A percentile compares a stretch with the other conserved stretches of the same genome.
Evolutionary conservation across 2,329 filamentous ascomycete species (phyloP).

Genomic region (Herpotrichia juniperi): DNA sequence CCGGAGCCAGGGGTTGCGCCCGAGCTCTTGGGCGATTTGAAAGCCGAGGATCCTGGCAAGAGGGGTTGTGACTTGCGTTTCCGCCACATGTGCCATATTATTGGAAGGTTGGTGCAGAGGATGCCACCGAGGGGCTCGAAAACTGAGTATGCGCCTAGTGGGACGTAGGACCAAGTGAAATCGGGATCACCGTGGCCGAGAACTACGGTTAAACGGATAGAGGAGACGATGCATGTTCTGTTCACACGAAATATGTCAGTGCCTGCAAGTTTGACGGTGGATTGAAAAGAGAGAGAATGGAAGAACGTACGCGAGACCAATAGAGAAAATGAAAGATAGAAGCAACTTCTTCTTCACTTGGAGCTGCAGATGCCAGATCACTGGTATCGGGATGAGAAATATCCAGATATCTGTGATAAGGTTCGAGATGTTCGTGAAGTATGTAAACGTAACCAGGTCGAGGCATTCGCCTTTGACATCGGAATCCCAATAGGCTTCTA

Average conservation of each 20-base stretch:
- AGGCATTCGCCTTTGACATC: constrained; percentile 34
- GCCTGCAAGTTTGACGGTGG: not conserved
- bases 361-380: constrained; percentile 41
- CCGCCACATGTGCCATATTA: constrained; percentile 42
- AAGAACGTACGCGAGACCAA: constrained; percentile 38
- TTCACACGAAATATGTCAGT: constrained; percentile 1
- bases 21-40: constrained; percentile 22
- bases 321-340: constrained; percentile 38
- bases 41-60: constrained; percentile 19
- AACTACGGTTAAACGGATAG: constrained; percentile 37
- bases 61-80: constrained; percentile 28
- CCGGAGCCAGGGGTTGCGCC: constrained; percentile 28
- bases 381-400: constrained; percentile 41
- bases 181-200: constrained; percentile 35
- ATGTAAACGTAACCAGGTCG: constrained; percentile 35
- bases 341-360: constrained; percentile 41
- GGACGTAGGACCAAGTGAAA: constrained; percentile 43
- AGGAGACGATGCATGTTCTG: constrained; percentile 41
- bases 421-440: constrained; percentile 43
- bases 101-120: constrained; percentile 41
- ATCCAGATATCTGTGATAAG: constrained; percentile 41
- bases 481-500: constrained; percentile 36
- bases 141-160: constrained; percentile 40
- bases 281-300: not conserved
- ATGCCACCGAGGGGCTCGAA: constrained; percentile 43